These are phyloP conservation scores for Diaporthe velutina DNA, from an alignment of 2,329 filamentous ascomycete species.

Conservation along the genomic window DNA sequence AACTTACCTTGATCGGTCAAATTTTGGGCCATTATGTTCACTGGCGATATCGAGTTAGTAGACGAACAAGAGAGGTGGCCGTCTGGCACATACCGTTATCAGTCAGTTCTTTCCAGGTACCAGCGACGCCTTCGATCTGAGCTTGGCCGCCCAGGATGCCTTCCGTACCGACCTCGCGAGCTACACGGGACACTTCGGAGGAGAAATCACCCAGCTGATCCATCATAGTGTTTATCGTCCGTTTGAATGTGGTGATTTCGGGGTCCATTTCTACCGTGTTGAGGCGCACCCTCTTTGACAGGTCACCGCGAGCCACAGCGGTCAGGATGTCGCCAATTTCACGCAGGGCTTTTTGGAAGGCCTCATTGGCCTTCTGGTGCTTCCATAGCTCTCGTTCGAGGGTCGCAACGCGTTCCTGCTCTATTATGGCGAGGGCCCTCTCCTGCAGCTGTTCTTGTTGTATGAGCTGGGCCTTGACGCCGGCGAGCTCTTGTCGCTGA, in stretches of 20 bases:
- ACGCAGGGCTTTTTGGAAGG: slow-evolving; percentile 95
- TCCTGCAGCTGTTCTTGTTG: slow-evolving; percentile 89
- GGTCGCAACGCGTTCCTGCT: slow-evolving; percentile 88
- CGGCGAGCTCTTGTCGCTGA: slow-evolving; percentile 87
- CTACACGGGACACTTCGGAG: slow-evolving; percentile 93
- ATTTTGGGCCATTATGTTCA: slow-evolving; percentile 88
- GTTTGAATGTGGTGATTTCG: slow-evolving; percentile 97
- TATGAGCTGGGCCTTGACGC: slow-evolving; percentile 86
- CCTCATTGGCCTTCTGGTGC: slow-evolving; percentile 97
- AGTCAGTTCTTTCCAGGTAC: slow-evolving; percentile 97
- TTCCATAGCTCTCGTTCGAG: slow-evolving; percentile 95
- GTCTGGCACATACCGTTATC: slow-evolving; percentile 73
- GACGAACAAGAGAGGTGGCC: not conserved
- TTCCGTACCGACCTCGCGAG: slow-evolving; percentile 95
- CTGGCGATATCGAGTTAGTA: slow-evolving; percentile 55
- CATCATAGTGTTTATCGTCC: slow-evolving; percentile 99
- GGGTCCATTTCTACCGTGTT: slow-evolving; percentile 97
- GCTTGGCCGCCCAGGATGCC: slow-evolving; percentile 94
- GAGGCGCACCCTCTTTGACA: slow-evolving; percentile 97
- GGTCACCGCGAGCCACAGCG: slow-evolving; percentile 92
- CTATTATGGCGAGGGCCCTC: slow-evolving; percentile 83
- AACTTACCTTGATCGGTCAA: slow-evolving; percentile 77
- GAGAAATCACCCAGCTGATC: slow-evolving; percentile 97
- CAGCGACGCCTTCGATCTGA: slow-evolving; percentile 92
- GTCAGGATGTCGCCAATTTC: slow-evolving; percentile 99